A percentile compares a stretch with the other conserved stretches of the same genome.
phyloP scores from a whole-genome alignment of 1,284 basidiomycete species.

The Malassezia psittaci region DNA sequence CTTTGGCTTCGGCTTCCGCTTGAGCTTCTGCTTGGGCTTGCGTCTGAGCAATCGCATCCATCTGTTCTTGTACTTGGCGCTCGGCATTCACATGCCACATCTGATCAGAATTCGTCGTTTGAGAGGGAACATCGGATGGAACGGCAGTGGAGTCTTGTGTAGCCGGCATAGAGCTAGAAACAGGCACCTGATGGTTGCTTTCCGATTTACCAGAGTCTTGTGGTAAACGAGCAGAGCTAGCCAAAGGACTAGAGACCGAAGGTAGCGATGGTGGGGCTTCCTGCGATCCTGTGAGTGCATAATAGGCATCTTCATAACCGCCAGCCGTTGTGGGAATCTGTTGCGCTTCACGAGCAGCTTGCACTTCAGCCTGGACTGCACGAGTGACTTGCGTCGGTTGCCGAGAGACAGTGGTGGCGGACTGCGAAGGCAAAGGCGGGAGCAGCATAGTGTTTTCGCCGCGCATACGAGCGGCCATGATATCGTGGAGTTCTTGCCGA shows the following conservation, averaged over 20 bases:
- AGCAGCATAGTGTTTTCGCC: slow-evolving; percentile 44
- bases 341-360: slow-evolving; percentile 1
- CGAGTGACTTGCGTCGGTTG: slow-evolving; percentile 16
- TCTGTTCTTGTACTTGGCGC: neutral
- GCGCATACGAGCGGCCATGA: slow-evolving; percentile 45
- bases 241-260: neutral
- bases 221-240: too few species aligned
- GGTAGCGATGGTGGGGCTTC: neutral
- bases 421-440: slow-evolving; percentile 26
- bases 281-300: neutral
- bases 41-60: neutral
- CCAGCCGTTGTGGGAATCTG: neutral
- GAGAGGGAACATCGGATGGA: too few species aligned
- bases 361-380: neutral
- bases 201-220: too few species aligned
- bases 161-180: too few species aligned
- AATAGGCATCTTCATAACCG: neutral
- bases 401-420: neutral
- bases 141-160: too few species aligned
- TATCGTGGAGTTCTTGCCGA: slow-evolving; percentile 34
- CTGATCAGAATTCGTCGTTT: too few species aligned
- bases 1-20: neutral
- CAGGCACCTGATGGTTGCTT: too few species aligned
- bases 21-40: neutral
- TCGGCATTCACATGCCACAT: neutral